Conservation (phyloP, 2,329 filamentous ascomycete genomes). For the Paraconiothyrium brasiliense region DNA sequence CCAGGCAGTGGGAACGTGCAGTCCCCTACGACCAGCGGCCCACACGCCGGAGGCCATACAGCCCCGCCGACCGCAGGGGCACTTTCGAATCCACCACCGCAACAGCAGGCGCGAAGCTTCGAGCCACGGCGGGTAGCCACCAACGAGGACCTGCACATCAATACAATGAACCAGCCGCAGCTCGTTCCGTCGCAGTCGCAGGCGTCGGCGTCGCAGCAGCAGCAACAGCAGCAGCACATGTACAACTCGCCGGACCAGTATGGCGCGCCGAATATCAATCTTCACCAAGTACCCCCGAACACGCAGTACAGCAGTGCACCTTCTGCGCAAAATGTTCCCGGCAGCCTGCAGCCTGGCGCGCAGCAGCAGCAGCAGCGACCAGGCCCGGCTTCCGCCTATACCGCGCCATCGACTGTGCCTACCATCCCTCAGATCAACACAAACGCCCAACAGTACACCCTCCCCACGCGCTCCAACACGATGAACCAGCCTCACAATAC, state of each 20-base stretch:
- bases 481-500: conserved; percentile 64
- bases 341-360: conserved; percentile 65
- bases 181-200: conserved; percentile 28
- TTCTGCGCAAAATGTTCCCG: conserved; percentile 60
- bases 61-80: conserved; percentile 34
- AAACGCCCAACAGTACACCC: conserved; percentile 68
- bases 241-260: conserved; percentile 62
- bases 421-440: conserved; percentile 61
- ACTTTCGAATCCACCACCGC: neutral
- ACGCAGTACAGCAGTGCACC: conserved; percentile 55
- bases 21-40: conserved; percentile 15
- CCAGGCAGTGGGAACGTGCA: conserved; percentile 43
- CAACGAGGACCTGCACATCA: conserved; percentile 66
- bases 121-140: conserved; percentile 61
- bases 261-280: conserved; percentile 64
- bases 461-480: conserved; percentile 72
- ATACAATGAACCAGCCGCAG: conserved; percentile 48
- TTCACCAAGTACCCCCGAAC: conserved; percentile 64
- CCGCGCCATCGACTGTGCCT: conserved; percentile 66
- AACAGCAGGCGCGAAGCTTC: conserved; percentile 56
- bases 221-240: conserved; percentile 56
- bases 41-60: conserved; percentile 36
- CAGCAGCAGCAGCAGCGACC: conserved; percentile 65
- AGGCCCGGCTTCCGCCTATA: conserved; percentile 62
- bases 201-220: conserved; percentile 27